Evolutionary conservation across 1,284 basidiomycete genomes (phyloP), one percentile per base, ranked within the genome.

Genomic region (Apiotrichum gamsii): DNA sequence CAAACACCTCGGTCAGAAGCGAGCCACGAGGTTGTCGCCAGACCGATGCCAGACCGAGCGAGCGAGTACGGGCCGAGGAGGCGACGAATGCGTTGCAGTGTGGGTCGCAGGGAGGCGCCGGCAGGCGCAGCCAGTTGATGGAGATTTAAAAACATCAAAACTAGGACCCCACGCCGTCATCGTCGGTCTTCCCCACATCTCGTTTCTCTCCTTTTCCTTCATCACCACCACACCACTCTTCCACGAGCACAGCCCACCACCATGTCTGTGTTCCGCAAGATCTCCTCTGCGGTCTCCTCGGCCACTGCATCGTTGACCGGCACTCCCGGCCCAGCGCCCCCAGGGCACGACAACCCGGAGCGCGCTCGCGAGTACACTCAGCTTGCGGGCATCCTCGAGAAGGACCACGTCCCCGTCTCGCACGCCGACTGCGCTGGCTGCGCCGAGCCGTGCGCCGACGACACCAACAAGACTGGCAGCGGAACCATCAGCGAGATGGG

Each of bases 401-500:
- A 63, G 0, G 80, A 77, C 3, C 71, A 76, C 28, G 78, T 90
- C 6, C 87, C 88, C 14, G 78, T 87, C 23, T 80, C 84, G 3
- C 72, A 76, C 8, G 82, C 77, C 6, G 79, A 82, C 62, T 93
- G 88, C 72, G 78, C 83, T 49, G 76, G 75, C 14, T 91, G 88
- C 67, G 76, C 83, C 14, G 78, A 87, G 65, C 87, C 87, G 16
- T 90, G 87, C 37, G 48, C 54, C 0, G n/a, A 40, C 13, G 18
- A 24, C 18, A 24, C 15, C 5, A 25, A 30, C 62, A 83, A 85
- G 60, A 76, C 82, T 68, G 81, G 82, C 80, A 56, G 51, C 19
- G 45, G 51, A 11, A 48, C 46, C 39, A 49, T 59, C 30, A 56
- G 52, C 21, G 57, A 59, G 42, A 52, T 47, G 10, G 55, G 49